Base-by-base conservation (phyloP, 371 early-diverging fungal species). In the Mucor saturninus region DNA sequence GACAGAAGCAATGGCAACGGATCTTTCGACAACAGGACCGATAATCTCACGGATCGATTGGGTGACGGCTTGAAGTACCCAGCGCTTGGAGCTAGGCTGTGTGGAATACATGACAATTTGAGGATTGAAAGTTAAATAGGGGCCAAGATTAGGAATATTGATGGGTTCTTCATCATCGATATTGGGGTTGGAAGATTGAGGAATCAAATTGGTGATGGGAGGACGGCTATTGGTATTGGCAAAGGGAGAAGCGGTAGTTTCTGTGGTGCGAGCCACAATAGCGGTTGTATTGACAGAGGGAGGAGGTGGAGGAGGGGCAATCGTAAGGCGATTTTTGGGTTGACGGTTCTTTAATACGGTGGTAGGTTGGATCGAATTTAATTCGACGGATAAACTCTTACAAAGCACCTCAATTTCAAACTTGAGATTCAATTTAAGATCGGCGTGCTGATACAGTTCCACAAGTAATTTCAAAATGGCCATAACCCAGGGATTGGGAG, bases 401-500 rank as follows among this genome's bases (percentile, higher is more conserved):
- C 97, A 97, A 42, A 99, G 83, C 3, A 98, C 96, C 76, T 98
- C 98, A 48, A 99, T 94, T 71, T 97, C 98, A 75, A 99, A 98
- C 63, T 96, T 95, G 56, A 97, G 88, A 62, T 95, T 96, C 55
- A 97, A 77, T 74, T 95, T 97, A 45, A 98, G 80, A 50, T 95
- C 95, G 0, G 96, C 98, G 67, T 86, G 89, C 51, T 93, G 90
- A 74, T 97, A 98, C 5, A 99, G 79, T 71, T 98, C 98, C 0
- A 93, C 90, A 30, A 99, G 77, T 10, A 98, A 77, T 50, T 86
- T 87, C 77, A 99, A 80, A 54, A 95, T 94, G 26, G 94, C 93
- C 91, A 98, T 96, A 50, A 98, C 72, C 98, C 98, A 99, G 6
- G 99, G 99, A 75, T 97, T 98, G 10, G 97, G 97, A 10, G 97